Evolutionary conservation across 164 flowering plant species (phyloP), one percentile per base, ranked within the genome.

Genomic region (Buxus sempervirens): DNA sequence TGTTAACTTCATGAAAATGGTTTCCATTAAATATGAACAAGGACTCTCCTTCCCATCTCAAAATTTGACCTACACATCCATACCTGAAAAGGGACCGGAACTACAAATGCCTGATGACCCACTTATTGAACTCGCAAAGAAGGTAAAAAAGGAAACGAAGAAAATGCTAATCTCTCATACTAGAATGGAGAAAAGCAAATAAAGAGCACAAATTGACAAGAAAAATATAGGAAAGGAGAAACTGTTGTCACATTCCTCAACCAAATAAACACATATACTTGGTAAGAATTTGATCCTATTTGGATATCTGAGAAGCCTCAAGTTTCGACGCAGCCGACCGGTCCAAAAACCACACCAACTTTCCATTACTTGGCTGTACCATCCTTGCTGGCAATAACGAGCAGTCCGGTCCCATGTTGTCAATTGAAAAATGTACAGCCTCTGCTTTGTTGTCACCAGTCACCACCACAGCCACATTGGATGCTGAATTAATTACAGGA

Each of bases 311-410:
- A 58, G 23, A 64, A 55, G 67, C 67, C 28, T 77, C 77, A 51
- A 90, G 86, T 75, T 80, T 79, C 21, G 86, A 86, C 20, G 91
- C 90, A 61, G 96, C 88, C 10, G 71, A 58, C 59, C 72, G 79
- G 75, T 90, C 96, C 75, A 86, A 70, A 81, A 90, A 90, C 96
- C 96, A 90, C 16, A 85, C 87, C 72, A 90, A 67, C 67, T 84
- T 85, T 58, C 93, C 91, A 22, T 70, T 73, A 1, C 63, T 69
- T 14, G 91, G 96, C 62, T 78, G 76, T 38, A 86, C 88, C 86
- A 86, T 65, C 71, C 75, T 70, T 0, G 85, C 90, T n/a, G 93
- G 96, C 75, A 85, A 69, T 38, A 65, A 19, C 18, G 68, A 65
- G 73, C 72, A 63, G 25, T 76, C 79, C 6, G 85, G 62, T 63